phyloP scores from a whole-genome alignment of 768 basidiomycete species.

The Obba rivulosa region DNA sequence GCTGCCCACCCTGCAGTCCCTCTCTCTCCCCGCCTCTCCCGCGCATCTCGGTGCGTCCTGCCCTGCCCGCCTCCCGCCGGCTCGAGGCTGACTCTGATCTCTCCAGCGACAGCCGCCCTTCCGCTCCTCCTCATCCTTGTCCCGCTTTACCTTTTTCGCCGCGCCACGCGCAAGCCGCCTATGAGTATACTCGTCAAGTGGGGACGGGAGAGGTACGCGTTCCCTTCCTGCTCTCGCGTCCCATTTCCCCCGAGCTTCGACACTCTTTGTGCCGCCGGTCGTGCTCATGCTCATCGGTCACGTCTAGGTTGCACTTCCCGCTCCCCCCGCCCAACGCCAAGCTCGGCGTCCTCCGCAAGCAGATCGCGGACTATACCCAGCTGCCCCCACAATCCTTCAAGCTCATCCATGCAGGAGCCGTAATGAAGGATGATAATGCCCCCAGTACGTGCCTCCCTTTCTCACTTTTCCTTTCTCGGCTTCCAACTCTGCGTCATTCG shows the following conservation, averaged over 20 bases:
- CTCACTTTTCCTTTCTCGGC: constrained; percentile 6
- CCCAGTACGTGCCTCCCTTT: constrained; percentile 41
- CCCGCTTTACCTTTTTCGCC: constrained; percentile 14
- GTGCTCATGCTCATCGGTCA: too few species aligned
- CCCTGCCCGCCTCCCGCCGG: background rate
- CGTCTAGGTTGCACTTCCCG: constrained; percentile 40
- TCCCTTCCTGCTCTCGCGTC: background rate
- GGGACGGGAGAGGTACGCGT: constrained; percentile 38
- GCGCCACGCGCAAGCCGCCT: constrained; percentile 6
- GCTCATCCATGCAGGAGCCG: constrained; percentile 83
- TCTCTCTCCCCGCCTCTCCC: background rate
- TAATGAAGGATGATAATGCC: constrained; percentile 79
- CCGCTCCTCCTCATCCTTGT: constrained; percentile 26
- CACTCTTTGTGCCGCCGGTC: too few species aligned
- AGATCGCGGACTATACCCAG: constrained; percentile 70
- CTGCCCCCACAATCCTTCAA: constrained; percentile 71
- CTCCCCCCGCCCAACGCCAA: constrained; percentile 55
- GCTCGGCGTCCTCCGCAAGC: constrained; percentile 50
- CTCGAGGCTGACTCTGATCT: constrained; percentile 13
- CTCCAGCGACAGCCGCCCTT: constrained; percentile 12
- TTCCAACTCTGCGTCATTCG: too few species aligned
- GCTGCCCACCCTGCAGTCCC: background rate
- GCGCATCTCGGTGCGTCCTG: background rate
- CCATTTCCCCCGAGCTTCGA: background rate
- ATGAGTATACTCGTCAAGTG: constrained; percentile 44